A percentile compares a stretch with the other conserved stretches of the same genome.
Conservation (phyloP, 2,329 filamentous ascomycete species). For the Stachybotrys chartarum region DNA sequence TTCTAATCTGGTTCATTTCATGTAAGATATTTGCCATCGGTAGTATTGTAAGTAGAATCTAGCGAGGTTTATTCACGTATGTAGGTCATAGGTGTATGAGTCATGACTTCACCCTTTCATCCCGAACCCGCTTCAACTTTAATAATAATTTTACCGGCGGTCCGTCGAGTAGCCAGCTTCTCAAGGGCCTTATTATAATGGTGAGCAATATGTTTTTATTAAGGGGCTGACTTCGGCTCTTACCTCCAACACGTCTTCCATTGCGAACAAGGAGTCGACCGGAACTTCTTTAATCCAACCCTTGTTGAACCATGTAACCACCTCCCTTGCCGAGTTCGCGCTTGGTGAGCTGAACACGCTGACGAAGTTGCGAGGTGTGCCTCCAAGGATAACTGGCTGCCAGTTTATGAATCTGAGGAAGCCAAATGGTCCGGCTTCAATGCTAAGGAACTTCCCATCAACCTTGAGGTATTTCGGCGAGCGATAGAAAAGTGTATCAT, state of each 20-base stretch:
- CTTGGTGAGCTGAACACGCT: conserved; percentile 2
- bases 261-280: conserved; percentile 10
- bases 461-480: conserved; percentile 13
- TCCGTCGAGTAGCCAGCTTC: conserved; percentile 6
- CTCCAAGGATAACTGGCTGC: conserved; percentile 4
- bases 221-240: not conserved
- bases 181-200: conserved; percentile 8
- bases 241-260: conserved; percentile 9
- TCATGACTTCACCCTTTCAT: no score
- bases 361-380: conserved; percentile 6
- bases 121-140: conserved; percentile 1
- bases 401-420: not conserved
- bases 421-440: conserved; percentile 5
- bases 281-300: conserved; percentile 8
- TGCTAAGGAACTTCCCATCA: conserved; percentile 12
- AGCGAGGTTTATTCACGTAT: no score
- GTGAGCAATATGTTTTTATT: not conserved
- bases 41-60: no score
- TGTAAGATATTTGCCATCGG: no score
- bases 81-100: no score
- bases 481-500: conserved; percentile 11
- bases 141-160: conserved; percentile 14
- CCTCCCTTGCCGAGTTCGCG: conserved; percentile 3
- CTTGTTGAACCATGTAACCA: conserved; percentile 4
- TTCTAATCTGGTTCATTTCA: no score